Base-by-base conservation (phyloP, 2,329 filamentous ascomycete species). In the Aspergillus pseudotamarii region DNA sequence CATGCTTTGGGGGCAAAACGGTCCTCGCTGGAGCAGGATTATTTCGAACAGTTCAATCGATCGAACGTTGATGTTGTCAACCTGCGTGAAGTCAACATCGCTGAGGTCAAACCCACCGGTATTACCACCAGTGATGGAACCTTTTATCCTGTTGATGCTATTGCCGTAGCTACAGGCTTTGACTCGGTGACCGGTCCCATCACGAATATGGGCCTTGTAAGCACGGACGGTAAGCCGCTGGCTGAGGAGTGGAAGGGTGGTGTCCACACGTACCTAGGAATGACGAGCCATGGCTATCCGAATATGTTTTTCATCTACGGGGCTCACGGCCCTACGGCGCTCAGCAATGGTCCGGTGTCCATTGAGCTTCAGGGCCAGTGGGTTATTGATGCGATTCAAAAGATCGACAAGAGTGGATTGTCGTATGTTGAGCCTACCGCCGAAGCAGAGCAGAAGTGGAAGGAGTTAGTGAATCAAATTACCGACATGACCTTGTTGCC, bases 1-100 rank as follows among this genome's bases (percentile, higher is more conserved):
- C 83, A 88, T 66, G 82, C 79, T 23, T 87, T 86, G 66, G 86
- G 83, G 12, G 76, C 80, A 50, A 89, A 86, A 75, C 79, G 85
- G 0, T 76, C 76, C 4, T 80, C 73, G 1, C 75, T 85, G 0
- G 85, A 87, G 69, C 73, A 82, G 46, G 73, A 79, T 59, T 86
- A 84, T 67, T 86, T 80, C 64, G 84, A 87, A 64, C 75, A 79
- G 8, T 80, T 83, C 63, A 81, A 85, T 67, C 71, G 74, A 26
- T 69, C 76, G 0, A 81, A 84, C 57, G 82, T 87, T 2, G 69
- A 81, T 14, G 65, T 87, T 1, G 75, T 86, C 1, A 75, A 81
- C 50, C 66, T 84, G 19, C 81, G 80, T 21, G 71, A 76, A 5
- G 78, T 79, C 5, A 75, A 77, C 0, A 83, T 86, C 59, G 65